Conservation (phyloP, 129 eudicot species). For the Lonicera japonica region DNA sequence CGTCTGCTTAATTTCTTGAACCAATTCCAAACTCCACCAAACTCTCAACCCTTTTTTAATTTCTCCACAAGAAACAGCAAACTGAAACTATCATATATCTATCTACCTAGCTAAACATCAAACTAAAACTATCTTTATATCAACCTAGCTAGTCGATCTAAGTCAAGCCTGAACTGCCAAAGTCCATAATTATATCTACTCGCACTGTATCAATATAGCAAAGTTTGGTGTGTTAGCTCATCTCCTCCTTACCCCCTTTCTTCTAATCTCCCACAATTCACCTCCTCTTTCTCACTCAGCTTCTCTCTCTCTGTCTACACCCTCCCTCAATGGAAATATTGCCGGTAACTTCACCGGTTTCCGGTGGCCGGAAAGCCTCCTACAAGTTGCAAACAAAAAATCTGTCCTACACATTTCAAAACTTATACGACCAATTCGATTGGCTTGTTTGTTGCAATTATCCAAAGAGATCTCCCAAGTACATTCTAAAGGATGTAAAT, state of each 20-base stretch:
- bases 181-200: background rate
- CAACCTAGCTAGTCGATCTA: background rate
- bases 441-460: conserved; percentile 23
- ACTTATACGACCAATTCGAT: conserved; percentile 26
- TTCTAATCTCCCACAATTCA: conserved; percentile 23
- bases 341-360: conserved; percentile 39
- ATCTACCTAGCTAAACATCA: too few relatives aligned
- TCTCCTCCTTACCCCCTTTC: conserved; percentile 31
- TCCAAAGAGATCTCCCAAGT: conserved; percentile 35
- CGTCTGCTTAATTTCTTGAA: background rate
- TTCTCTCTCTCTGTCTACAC: conserved; percentile 7
- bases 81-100: background rate
- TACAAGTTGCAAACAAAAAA: conserved; percentile 53
- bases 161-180: conserved; percentile 22
- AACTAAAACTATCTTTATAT: too few relatives aligned
- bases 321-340: conserved; percentile 44
- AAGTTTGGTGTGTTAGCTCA: conserved; percentile 78
- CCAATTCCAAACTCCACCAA: conserved; percentile 42
- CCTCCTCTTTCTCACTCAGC: conserved; percentile 15
- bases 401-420: conserved; percentile 39
- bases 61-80: conserved; percentile 18
- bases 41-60: background rate
- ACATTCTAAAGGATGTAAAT: conserved; percentile 53
- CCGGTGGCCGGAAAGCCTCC: conserved; percentile 25
- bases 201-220: background rate